Percentiles rank a stretch among this genome's conserved stretches.
Conservation (phyloP, 1,139 yeast genomes). For the Zygoascus meyerae region DNA sequence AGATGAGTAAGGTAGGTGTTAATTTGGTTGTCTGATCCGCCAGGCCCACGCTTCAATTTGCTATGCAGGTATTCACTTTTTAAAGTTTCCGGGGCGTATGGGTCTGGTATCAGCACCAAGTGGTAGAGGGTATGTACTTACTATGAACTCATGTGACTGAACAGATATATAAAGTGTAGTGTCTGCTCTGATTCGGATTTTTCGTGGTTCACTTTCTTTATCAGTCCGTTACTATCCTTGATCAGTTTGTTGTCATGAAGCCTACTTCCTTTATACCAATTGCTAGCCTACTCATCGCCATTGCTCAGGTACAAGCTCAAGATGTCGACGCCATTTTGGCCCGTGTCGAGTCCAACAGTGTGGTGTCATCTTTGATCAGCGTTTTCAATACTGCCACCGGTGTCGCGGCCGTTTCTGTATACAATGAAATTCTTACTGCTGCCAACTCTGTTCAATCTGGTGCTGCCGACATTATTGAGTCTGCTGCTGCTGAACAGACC, state of each 20-base stretch:
- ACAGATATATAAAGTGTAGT: too few species aligned
- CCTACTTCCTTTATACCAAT: neutral
- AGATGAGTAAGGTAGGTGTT: neutral
- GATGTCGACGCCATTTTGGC: neutral
- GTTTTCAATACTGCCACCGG: conserved; percentile 21
- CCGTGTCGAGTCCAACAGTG: conserved; percentile 16
- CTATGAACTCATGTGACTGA: too few species aligned
- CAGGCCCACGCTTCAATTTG: too few species aligned
- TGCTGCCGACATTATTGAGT: conserved; percentile 19
- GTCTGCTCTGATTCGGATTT: too few species aligned
- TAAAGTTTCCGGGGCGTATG: too few species aligned
- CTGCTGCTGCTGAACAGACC: conserved; percentile 16
- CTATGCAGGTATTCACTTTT: too few species aligned
- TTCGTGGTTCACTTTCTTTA: too few species aligned
- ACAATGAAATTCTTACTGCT: conserved; percentile 18
- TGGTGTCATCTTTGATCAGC: conserved; percentile 14
- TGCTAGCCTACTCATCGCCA: neutral
- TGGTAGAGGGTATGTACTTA: too few species aligned
- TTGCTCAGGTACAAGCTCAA: conserved; percentile 4
- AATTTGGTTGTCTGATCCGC: neutral
- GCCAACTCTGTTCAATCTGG: conserved; percentile 21
- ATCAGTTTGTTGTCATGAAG: neutral
- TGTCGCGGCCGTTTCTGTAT: conserved; percentile 14
- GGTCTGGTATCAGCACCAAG: too few species aligned
- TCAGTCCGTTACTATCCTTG: too few species aligned